phyloP scores from a whole-genome alignment of 2,329 filamentous ascomycete species.

The Fusarium verticillioides region DNA sequence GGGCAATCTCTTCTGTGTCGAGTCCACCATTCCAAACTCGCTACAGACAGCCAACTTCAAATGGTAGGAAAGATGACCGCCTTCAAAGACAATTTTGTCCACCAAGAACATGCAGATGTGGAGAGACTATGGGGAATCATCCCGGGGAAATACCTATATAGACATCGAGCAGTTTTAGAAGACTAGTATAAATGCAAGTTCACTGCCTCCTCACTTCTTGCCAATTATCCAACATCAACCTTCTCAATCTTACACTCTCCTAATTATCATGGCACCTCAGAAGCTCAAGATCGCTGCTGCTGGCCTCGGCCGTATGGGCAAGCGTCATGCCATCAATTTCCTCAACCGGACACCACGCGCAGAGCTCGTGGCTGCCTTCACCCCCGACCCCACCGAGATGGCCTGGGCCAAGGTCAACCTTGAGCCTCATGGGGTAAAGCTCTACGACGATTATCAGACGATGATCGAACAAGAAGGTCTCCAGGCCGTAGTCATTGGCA shows the following conservation, averaged over 20 bases:
- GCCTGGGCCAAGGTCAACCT: conserved; percentile 58
- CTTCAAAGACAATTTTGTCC: not conserved
- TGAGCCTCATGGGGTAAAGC: conserved; percentile 54
- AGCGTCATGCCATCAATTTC: conserved; percentile 61
- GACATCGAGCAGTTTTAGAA: not conserved
- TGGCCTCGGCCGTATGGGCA: conserved; percentile 64
- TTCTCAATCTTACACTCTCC: not conserved
- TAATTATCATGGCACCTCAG: conserved; percentile 13
- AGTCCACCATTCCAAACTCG: not conserved
- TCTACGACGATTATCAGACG: conserved; percentile 59
- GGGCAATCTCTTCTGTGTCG: not conserved
- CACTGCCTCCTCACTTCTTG: not conserved
- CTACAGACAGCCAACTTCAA: not conserved
- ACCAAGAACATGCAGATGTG: not conserved
- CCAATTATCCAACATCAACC: not conserved
- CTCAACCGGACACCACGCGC: conserved; percentile 58
- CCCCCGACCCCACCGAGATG: conserved; percentile 56
- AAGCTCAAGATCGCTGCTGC: conserved; percentile 58
- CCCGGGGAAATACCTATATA: not conserved
- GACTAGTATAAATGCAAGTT: not conserved
- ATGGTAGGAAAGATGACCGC: not conserved
- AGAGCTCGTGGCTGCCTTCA: conserved; percentile 61
- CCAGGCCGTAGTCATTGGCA: conserved; percentile 56
- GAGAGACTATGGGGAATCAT: not conserved
- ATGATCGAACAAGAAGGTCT: conserved; percentile 55